Evolutionary conservation across 2,329 filamentous ascomycete genomes (phyloP).

Genomic region (Purpureocillium lavendulum): DNA sequence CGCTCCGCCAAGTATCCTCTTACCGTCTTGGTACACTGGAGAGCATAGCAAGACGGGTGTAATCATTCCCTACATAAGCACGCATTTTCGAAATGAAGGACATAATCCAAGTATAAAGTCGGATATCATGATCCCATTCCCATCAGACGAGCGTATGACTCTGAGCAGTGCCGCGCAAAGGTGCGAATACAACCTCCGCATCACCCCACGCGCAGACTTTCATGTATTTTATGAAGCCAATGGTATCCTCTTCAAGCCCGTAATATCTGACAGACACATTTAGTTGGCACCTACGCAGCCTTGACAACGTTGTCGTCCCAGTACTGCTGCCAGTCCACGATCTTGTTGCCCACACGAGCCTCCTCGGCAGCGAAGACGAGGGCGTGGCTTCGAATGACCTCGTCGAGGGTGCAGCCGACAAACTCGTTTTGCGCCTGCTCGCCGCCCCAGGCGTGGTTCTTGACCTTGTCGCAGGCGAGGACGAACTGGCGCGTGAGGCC

Average conservation of each 20-base stretch:
- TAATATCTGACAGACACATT: too few species aligned
- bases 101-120: not conserved
- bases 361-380: slow-evolving; percentile 93
- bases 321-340: slow-evolving; percentile 70
- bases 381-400: slow-evolving; percentile 81
- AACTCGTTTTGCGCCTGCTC: slow-evolving; percentile 64
- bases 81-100: not conserved
- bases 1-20: too few species aligned
- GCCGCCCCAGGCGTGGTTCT: slow-evolving; percentile 58
- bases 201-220: too few species aligned
- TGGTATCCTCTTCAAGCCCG: too few species aligned
- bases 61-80: not conserved
- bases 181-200: too few species aligned
- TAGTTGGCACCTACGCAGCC: slow-evolving; percentile 3
- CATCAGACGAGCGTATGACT: too few species aligned
- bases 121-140: too few species aligned
- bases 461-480: slow-evolving; percentile 70
- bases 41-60: not conserved
- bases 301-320: slow-evolving; percentile 43
- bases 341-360: slow-evolving; percentile 59
- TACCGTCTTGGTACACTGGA: not conserved
- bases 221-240: too few species aligned
- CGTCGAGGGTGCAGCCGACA: slow-evolving; percentile 77
- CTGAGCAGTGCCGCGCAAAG: too few species aligned
- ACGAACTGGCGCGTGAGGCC: slow-evolving; percentile 76